phyloP scores from a whole-genome alignment of 805 yeast species.

The Schizosaccharomyces lindneri region DNA sequence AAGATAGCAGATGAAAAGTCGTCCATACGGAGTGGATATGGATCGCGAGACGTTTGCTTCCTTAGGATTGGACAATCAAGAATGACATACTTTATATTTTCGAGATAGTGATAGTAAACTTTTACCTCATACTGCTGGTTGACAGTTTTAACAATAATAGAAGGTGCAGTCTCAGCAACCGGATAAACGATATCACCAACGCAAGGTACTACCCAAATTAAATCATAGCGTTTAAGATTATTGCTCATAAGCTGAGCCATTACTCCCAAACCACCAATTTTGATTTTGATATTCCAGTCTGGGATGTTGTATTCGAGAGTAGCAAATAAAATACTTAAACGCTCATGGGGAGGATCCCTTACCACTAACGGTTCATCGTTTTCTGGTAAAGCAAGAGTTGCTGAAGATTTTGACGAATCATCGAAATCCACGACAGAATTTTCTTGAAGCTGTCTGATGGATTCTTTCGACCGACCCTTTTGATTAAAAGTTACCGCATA shows the following conservation, averaged over 20 bases:
- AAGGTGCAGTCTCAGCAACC: not conserved
- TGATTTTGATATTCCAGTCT: constrained; percentile 2
- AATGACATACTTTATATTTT: constrained; percentile 1
- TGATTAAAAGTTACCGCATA: not conserved
- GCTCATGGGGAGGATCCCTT: not conserved
- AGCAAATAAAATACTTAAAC: not conserved
- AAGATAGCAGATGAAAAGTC: constrained; percentile 1
- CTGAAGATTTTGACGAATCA: not conserved
- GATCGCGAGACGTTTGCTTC: not conserved
- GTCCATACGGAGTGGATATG: constrained; percentile 3
- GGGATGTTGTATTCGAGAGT: constrained; percentile 3
- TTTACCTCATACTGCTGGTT: not conserved
- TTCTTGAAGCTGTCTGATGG: too few species aligned
- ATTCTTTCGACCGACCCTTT: not conserved
- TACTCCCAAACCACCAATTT: constrained; percentile 3
- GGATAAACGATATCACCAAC: constrained; percentile 2
- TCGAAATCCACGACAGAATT: too few species aligned
- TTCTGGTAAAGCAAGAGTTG: not conserved
- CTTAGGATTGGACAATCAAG: constrained; percentile 1
- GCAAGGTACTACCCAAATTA: constrained; percentile 3
- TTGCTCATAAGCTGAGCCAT: constrained; percentile 3
- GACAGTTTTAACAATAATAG: not conserved
- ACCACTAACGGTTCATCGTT: not conserved
- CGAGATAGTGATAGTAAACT: not conserved
- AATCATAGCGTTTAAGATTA: not conserved